Conservation (phyloP, 441 rosid genomes). For the Pelargonium australe region DNA sequence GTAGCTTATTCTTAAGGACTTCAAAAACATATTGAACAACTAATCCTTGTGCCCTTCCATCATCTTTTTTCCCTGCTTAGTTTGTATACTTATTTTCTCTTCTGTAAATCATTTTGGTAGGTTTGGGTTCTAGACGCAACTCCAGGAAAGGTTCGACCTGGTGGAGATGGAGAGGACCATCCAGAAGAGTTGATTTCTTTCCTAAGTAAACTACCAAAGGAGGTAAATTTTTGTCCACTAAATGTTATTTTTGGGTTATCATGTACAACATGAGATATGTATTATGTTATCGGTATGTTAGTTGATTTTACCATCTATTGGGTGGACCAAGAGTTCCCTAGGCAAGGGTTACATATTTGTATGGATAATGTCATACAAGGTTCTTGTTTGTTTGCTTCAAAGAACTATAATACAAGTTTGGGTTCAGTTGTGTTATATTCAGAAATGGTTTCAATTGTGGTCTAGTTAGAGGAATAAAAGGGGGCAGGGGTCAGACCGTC, state of each 20-base stretch:
- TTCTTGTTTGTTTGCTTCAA: too few relatives aligned
- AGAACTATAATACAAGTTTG: not conserved
- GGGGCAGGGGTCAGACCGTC: not conserved
- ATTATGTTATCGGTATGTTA: conserved; percentile 4
- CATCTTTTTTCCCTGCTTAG: conserved; percentile 4
- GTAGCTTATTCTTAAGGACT: not conserved
- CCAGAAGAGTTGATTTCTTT: conserved; percentile 77
- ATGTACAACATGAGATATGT: conserved; percentile 7
- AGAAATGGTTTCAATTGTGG: not conserved
- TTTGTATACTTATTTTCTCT: not conserved
- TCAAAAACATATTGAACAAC: not conserved
- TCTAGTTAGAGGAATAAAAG: not conserved
- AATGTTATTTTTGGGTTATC: not conserved
- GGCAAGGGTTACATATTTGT: not conserved
- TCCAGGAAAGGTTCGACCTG: conserved; percentile 88
- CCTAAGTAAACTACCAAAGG: conserved; percentile 57
- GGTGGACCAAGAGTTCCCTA: not conserved
- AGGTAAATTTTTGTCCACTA: conserved; percentile 36
- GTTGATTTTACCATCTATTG: not conserved
- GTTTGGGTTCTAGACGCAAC: conserved; percentile 97
- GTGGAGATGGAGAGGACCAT: conserved; percentile 86
- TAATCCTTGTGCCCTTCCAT: not conserved
- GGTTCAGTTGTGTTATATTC: not conserved
- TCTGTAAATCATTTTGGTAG: conserved; percentile 26
- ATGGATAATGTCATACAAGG: too few relatives aligned